Base-by-base conservation (phyloP, 768 basidiomycete species). In the Phlebiopsis flavidoalba region DNA sequence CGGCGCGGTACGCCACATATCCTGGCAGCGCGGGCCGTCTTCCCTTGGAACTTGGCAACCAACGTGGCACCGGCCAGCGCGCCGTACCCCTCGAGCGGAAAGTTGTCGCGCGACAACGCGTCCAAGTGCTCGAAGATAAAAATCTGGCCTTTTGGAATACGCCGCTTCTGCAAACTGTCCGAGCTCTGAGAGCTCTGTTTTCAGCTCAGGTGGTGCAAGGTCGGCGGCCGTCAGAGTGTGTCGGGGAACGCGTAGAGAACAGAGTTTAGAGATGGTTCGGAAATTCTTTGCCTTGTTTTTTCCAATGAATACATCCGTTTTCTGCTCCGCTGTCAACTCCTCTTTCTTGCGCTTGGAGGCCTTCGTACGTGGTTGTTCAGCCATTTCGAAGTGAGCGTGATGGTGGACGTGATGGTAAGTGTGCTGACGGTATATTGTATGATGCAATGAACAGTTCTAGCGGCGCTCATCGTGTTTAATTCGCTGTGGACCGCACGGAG, bases 91-190 rank as follows among this genome's bases (percentile, higher is more conserved):
- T 84, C 81, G 50, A 86, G 69, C 26, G 83, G 84, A 67, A 79
- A 85, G 12, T 72, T 71, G 10, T 76, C 71, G 55, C 74, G 71
- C 33, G 73, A 67, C 11, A 85, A 71, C 19, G 64, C 60, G 17
- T 71, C 68, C 40, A 77, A 66, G 64, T 82, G 74, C 15, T 74
- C 58, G 60, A 82, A 76, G 12, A 85, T 66, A 63, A 76, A n/a
- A 74, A n/a, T 73, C 68, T 33, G 79, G 69, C 19, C 80, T 74
- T 4, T 71, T 57, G 56, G 79, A 77, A 64, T 84, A 80, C 1
- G 77, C 77, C 7, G 83, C 51, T 66, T 85, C 83, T 7, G 82
- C 79, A 67, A 84, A 86, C 72, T 86, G 80, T 14, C 83, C 82
- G 77, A 67, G 35, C 50, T 81, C 78, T 53, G 78, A 72, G 22